Base-by-base conservation (phyloP, 345 rosid species). In the Tarenaya hassleriana region DNA sequence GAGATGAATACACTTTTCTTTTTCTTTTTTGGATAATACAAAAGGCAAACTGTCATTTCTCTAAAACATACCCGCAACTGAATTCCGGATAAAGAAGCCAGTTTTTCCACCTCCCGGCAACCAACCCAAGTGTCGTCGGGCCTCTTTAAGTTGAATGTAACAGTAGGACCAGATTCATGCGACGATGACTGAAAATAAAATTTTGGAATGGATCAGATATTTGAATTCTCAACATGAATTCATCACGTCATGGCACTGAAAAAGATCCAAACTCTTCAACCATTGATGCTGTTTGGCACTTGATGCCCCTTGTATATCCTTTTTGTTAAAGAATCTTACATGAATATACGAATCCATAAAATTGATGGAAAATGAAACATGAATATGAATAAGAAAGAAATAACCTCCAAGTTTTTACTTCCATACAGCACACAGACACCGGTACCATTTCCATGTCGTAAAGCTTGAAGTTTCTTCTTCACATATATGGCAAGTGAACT, bases 41-140 rank as follows among this genome's bases (percentile, higher is more conserved):
- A 50, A 18, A 37, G 35, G 38, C 45, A 52, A 51, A 44, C 37
- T 31, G 41, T 34, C 20, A n/a, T 38, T 60, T 58, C 56, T 47
- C 48, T 35, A 57, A 68, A 41, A 52, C 43, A 74, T 87, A 91
- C 98, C 96, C 98, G 80, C 74, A 87, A 53, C 68, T 91, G 96
- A 73, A 91, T 81, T 54, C 95, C 84, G 57, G 88, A 84, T 50
- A 91, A 72, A 44, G 98, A 82, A 65, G 98, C 95, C 75, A 91
- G 73, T 55, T 91, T 91, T 67, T 91, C 98, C 72, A 87, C 96
- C 70, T 91, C 98, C 58, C 77, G 74, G 64, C 80, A 79, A 41
- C 98, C 98, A 76, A 78, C 79, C 98, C 98, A 91, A 59, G 95
- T 80, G 13, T 88, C 96, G 75, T 82, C 95, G 34, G 89, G 72